Base-by-base conservation (phyloP, 2,329 filamentous ascomycete genomes). In the Myriosclerotinia scirpicola region DNA sequence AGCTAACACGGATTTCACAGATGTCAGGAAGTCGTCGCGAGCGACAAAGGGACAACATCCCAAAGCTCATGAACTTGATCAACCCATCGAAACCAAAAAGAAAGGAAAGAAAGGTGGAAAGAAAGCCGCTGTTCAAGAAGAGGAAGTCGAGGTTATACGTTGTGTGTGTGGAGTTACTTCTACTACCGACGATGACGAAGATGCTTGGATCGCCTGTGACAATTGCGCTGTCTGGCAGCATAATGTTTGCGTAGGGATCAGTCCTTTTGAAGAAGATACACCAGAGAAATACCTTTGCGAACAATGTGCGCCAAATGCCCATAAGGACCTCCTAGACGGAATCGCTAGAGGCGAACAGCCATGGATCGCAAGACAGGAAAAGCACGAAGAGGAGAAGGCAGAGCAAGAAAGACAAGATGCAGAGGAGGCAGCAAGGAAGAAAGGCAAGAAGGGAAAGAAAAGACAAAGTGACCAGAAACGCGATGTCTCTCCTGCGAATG, bases 151-250 rank as follows among this genome's bases (percentile, higher is more conserved):
- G 68, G 85, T 95, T 71, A 96, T 98, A 71, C 90, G 94, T 72
- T 99, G 94, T 78, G 90, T 97, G 60, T 99, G 94, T 76, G 94
- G 95, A 72, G 90, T 92, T 67, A 91, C 91, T 54, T 90, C 91
- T 73, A 90, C 93, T 71, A 90, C 93, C 68, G 91, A 94, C 72
- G 91, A 96, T 72, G 89, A 91, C 17, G 91, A 90, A 71, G 90
- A 95, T 73, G 89, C 93, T 63, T 98, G 96, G 93, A 97, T 99
- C 74, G 92, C 91, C 69, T 99, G 95, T 81, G 95, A 99, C 78
- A 87, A 86, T 56, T 99, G 95, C 79, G 87, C 87, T 59, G 94
- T 90, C 53, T 99, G 95, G 95, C 95, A 99, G 79, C 95, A 99
- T 79, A 97, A 97, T 75, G 89, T 96, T 70, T 99, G 95, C 77